These are phyloP conservation scores for Dactylis glomerata DNA, from an alignment of 176 grass and related monocot genomes.

Conservation along the genomic window DNA sequence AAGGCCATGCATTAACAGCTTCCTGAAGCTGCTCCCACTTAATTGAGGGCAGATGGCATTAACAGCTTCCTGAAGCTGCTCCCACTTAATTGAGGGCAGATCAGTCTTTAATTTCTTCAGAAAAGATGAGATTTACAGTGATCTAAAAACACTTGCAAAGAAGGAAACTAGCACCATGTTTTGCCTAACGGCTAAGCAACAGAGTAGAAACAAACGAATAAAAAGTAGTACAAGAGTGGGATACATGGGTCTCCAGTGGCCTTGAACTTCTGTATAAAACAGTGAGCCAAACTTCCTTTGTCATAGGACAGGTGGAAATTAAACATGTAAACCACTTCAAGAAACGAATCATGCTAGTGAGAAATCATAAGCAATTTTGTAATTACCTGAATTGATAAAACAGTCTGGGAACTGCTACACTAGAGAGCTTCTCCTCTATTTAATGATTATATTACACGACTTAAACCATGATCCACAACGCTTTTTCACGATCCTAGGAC, in stretches of 20 bases:
- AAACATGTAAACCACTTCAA: neutral
- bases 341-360: neutral
- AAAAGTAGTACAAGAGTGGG: neutral
- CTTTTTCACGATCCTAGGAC: too few species aligned
- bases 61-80: too few species aligned
- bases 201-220: neutral
- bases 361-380: neutral
- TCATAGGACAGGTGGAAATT: neutral
- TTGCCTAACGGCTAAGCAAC: neutral
- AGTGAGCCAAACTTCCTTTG: neutral
- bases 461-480: too few species aligned
- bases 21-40: too few species aligned
- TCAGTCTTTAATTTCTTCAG: neutral
- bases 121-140: neutral
- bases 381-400: constrained; percentile 63
- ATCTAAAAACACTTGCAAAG: neutral
- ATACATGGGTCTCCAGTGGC: neutral
- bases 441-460: neutral
- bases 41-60: too few species aligned
- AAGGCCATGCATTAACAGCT: too few species aligned
- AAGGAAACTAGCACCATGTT: neutral
- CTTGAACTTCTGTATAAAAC: neutral
- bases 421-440: constrained; percentile 48
- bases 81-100: too few species aligned
- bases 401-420: constrained; percentile 46